Evolutionary conservation across 768 basidiomycete species (phyloP), one percentile per base, ranked within the genome.

Genomic region (Tylopilus subfusipes): DNA sequence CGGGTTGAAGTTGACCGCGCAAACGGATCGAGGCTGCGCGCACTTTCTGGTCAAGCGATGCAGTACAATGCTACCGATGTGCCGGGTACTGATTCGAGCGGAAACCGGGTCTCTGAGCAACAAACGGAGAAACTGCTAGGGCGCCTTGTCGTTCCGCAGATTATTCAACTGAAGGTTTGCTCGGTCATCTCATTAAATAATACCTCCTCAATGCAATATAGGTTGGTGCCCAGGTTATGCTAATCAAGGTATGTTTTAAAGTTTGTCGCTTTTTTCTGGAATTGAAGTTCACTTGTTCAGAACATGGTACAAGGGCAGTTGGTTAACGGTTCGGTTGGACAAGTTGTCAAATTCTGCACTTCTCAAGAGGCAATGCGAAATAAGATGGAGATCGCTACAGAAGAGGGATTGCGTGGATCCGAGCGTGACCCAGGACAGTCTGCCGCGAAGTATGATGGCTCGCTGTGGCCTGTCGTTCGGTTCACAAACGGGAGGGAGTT

Each of bases 171-270:
- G 38, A 85, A 84, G 71, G 82, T 81, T 33, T 30, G 61, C 57
- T n/a, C 7, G 19, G 19, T 29, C 33, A 33, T 31, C 30, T 6
- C 10, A 31, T 46, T 14, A n/a, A 30, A 42, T 34, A 19, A 16
- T 21, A 25, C 45, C 22, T 48, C 29, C 46, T 53, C 43, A 62
- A 55, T 31, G n/a, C 44, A 39, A 40, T 27, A 40, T 50, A 91
- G 81, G 75, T 86, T 48, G 86, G 86, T 13, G 89, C 91, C 4
- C 93, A 96, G 66, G 93, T 96, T 5, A 92, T 92, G 90, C 67
- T 89, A 3, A 77, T 88, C 59, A 88, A 88, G 76, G 86, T 83
- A 54, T 9, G 44, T 44, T n/a, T 38, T 24, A 7, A 30, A 43
- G 10, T 33, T 3, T n/a, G n/a, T 36, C 9, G 5, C 18, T 31